A percentile compares a stretch with the other conserved stretches of the same genome.
phyloP scores from a whole-genome alignment of 129 eudicot species.

The Deinandra increscens region DNA sequence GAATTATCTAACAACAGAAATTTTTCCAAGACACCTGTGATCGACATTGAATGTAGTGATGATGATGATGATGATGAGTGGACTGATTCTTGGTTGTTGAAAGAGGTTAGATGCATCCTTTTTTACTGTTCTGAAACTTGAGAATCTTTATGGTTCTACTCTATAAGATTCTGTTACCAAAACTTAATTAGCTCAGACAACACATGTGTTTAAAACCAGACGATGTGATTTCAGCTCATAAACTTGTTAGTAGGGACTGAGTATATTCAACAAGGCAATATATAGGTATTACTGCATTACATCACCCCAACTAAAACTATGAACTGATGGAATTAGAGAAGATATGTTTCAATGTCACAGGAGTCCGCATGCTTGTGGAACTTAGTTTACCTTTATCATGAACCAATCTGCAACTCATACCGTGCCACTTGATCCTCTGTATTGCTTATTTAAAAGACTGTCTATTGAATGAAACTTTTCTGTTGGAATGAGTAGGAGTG shows the following conservation, averaged over 20 bases:
- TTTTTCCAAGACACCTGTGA: slow-evolving; percentile 31
- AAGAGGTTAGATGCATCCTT: slow-evolving; percentile 50
- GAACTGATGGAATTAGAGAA: background rate
- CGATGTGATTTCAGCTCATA: slow-evolving; percentile 17
- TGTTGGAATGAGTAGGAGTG: background rate
- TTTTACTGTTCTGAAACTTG: slow-evolving; percentile 9
- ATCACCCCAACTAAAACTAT: slow-evolving; percentile 1
- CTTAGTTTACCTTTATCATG: background rate
- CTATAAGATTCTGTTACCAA: slow-evolving; percentile 7
- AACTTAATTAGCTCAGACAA: background rate
- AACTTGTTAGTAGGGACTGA: slow-evolving; percentile 10
- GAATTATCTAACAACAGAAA: slow-evolving; percentile 32
- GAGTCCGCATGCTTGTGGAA: slow-evolving; percentile 4
- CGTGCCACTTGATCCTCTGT: background rate
- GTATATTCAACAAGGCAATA: slow-evolving; percentile 5
- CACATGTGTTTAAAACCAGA: background rate
- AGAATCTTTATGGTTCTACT: slow-evolving; percentile 10
- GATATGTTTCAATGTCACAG: slow-evolving; percentile 11
- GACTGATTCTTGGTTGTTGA: slow-evolving; percentile 41
- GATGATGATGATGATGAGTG: slow-evolving; percentile 41
- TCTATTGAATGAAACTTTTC: background rate
- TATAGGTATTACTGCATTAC: background rate
- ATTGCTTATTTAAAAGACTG: background rate
- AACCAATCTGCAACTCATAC: slow-evolving; percentile 9
- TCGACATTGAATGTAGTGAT: slow-evolving; percentile 48